Base-by-base conservation (phyloP, 257 asterid genomes). In the Solanum sejunctum region DNA sequence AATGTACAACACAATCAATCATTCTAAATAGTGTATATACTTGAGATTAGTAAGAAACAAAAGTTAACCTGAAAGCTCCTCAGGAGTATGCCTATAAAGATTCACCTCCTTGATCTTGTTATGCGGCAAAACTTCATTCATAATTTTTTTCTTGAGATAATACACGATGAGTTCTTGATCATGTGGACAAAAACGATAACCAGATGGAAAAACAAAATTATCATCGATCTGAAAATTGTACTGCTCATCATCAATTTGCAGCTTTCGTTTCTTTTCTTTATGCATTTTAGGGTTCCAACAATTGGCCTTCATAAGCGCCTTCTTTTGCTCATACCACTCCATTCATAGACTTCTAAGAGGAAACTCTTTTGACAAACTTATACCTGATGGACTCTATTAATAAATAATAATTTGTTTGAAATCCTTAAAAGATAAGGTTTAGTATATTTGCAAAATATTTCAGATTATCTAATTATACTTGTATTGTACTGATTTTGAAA, bases 171-270 rank as follows among this genome's bases (percentile, higher is more conserved):
- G 83, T 28, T 84, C 86, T 8, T 84, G 23, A 41, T 84, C 86
- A 10, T 4, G 73, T 17, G 82, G 86, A 55, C 72, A 55, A 70
- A 84, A 84, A 21, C 86, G 86, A 52, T 84, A 84, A 2, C 86
- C 86, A 0, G 71, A 61, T 36, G 86, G 83, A 3, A 56, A 83
- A 63, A 61, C 49, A 64, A 49, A 63, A 11, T 6, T 28, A 77
- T 77, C 61, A 49, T 75, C 58, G 6, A 23, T 17, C 12, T 3
- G 21, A 23, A 32, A 16, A 8, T 67, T 36, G 49, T 36, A 7
- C 9, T 41, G 6, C 9, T 6, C 77, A 70, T 17, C 21, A 16
- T 39, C 10, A 8, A 75, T 8, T 21, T 75, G 41, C 41, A 36
- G 7, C 4, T 75, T 73, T 73, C 47, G 81, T 41, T 39, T 39